These are phyloP conservation scores for Ceratobasidium sp. DNA, from an alignment of 1,284 basidiomycete genomes.

Conservation along the genomic window DNA sequence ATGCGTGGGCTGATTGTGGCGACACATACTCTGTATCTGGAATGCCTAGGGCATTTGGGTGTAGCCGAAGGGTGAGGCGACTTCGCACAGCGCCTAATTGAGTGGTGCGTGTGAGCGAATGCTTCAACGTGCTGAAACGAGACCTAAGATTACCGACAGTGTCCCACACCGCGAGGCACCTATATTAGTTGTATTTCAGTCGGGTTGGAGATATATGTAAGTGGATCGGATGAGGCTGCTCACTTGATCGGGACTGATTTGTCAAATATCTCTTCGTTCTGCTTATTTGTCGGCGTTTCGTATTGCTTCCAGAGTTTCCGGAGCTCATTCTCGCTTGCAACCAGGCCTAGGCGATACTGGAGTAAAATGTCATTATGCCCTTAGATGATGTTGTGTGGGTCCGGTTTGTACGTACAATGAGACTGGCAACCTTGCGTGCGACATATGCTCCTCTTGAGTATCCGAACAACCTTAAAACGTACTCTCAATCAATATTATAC, in stretches of 20 bases:
- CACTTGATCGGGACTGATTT: constrained; percentile 23
- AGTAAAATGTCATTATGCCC: background rate
- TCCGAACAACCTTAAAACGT: constrained; percentile 21
- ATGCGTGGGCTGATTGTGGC: too few relatives aligned
- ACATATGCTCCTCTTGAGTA: constrained; percentile 46
- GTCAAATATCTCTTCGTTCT: background rate
- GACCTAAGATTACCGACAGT: constrained; percentile 20
- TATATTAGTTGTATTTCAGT: background rate
- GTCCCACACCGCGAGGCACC: constrained; percentile 38
- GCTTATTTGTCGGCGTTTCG: background rate
- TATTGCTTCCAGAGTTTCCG: constrained; percentile 17
- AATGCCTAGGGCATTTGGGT: constrained; percentile 11
- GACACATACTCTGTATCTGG: constrained; percentile 24
- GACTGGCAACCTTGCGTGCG: constrained; percentile 45
- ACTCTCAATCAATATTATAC: background rate
- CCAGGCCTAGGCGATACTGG: constrained; percentile 12
- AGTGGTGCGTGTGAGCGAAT: background rate
- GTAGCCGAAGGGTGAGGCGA: constrained; percentile 11
- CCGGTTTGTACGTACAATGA: constrained; percentile 29
- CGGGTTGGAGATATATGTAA: too few relatives aligned
- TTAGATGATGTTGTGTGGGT: background rate
- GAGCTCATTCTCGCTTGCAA: constrained; percentile 10
- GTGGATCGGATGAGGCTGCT: background rate
- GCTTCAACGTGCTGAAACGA: too few relatives aligned
- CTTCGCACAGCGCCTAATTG: constrained; percentile 9